Evolutionary conservation across 2,329 filamentous ascomycete species (phyloP).

Genomic region (Pseudogymnoascus sp.): DNA sequence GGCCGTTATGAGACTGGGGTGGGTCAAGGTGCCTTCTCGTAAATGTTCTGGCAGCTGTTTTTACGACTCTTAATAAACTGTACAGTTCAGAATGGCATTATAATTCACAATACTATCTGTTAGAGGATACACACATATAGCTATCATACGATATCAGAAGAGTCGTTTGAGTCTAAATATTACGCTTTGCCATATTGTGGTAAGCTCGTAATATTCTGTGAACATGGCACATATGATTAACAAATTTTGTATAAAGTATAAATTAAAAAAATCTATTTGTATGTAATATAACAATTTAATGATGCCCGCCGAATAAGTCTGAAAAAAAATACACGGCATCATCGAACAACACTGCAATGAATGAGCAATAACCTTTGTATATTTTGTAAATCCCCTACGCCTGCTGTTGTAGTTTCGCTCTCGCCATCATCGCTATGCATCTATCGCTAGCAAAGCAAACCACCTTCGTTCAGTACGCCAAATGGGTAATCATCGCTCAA

Average conservation of each 20-base stretch:
- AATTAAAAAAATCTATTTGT: not conserved
- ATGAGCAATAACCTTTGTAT: not conserved
- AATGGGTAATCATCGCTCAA: constrained; percentile 5
- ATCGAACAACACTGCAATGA: not conserved
- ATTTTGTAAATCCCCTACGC: not conserved
- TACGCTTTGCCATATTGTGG: not conserved
- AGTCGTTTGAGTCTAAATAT: not conserved
- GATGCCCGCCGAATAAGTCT: not conserved
- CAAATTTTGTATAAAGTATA: not conserved
- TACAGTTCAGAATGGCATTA: too few species aligned
- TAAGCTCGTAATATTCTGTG: not conserved
- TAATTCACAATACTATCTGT: too few species aligned
- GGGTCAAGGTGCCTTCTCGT: not conserved
- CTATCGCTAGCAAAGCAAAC: not conserved
- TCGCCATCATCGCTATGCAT: not conserved
- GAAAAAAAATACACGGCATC: not conserved
- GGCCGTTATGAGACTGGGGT: not conserved
- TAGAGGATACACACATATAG: not conserved
- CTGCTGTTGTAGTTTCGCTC: not conserved
- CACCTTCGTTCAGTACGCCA: not conserved
- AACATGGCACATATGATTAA: not conserved
- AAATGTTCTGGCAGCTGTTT: not conserved
- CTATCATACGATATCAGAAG: not conserved
- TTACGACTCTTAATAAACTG: not conserved
- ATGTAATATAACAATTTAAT: not conserved